Evolutionary conservation across 1,139 yeast genomes (phyloP), one percentile per base, ranked within the genome.

Genomic region (Pichia cactophila): DNA sequence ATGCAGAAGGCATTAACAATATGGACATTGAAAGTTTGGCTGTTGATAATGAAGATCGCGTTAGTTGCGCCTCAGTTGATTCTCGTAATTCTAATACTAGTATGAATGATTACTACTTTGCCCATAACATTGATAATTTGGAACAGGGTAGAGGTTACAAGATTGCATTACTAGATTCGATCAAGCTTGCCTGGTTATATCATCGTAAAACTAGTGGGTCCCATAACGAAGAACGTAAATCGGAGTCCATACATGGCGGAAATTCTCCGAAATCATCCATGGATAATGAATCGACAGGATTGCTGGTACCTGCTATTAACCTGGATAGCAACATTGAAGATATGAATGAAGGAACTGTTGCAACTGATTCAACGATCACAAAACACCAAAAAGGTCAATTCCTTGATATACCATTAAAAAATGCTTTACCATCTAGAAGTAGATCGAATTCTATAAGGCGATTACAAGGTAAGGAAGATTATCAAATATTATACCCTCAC

Each of bases 141-240:
- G 66, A 62, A 43, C 46, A 46, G 12, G 63, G 65, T 8, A 44
- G 52, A 33, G 54, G 58, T 36, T 53, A 56, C 41, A 55, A 64
- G 41, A 54, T 64, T 26, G 56, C 64, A 14, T 47, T 64, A 10
- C 50, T 60, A 23, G 67, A 64, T 47, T 61, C 68, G 1, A 47
- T 64, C 12, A 62, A 54, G 42, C 52, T 64, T 38, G 61, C 61
- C 2, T 44, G 50, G 48, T 33, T 54, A 4, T 52, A 51, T 16
- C 41, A 46, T 26, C 44, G 46, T 10, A 51, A 44, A 41, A 42
- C 39, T 6, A 33, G 41, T 14, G 47, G 26, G 28, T 39, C 49
- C 2, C 17, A 40, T 5, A n/a, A 6, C 14, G 41, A 38, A 3
- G 28, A 23, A n/a, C 29, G 16, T n/a, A 17, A 20, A 7, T 12